Evolutionary conservation across 306 rosid species (phyloP), one percentile per base, ranked within the genome.

Genomic region (Clitoria ternatea): DNA sequence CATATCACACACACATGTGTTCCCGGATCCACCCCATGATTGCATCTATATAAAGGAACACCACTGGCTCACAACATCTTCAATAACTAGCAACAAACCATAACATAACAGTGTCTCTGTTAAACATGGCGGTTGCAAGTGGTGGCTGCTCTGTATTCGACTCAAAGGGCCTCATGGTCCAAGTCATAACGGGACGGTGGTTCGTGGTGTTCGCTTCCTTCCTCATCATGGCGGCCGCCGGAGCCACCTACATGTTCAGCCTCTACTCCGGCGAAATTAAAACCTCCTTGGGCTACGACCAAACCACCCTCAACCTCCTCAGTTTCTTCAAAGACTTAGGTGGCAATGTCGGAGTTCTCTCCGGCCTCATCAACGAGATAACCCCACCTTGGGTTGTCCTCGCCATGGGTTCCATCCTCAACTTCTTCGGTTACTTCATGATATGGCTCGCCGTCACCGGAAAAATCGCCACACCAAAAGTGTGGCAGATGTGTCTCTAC

Each of bases 321-420:
- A 80, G 97, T 49, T 93, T 93, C 85, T 93, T 88, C 87, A 93
- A 93, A 52, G 98, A 93, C 74, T 13, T 94, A 3, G 97, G 98
- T 0, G 78, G 89, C 23, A 94, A 87, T 79, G 77, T 94, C 1
- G 97, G 98, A 0, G 15, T 94, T 26, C 63, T 87, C 22, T 76
- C 96, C 0, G 97, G 97, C 11, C 83, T 94, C 33, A 80, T 94
- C 79, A 89, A 86, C 50, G 97, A 94, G 82, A 49, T 90, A 2
- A 83, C 95, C 0, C 97, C 97, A 0, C 98, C 98, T 6, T 85
- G 84, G 78, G 76, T 81, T 0, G 86, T 82, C 4, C 65, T 82
- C 0, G 64, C 74, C 39, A 59, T 91, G 4, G 92, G 96, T 0
- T 86, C 85, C 0, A 10, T 77, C 3, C 73, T 91, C 5, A 91